A percentile compares a stretch with the other conserved stretches of the same genome.
Conservation (phyloP, 176 grass and related monocot genomes). For the Neostapfia colusana region DNA sequence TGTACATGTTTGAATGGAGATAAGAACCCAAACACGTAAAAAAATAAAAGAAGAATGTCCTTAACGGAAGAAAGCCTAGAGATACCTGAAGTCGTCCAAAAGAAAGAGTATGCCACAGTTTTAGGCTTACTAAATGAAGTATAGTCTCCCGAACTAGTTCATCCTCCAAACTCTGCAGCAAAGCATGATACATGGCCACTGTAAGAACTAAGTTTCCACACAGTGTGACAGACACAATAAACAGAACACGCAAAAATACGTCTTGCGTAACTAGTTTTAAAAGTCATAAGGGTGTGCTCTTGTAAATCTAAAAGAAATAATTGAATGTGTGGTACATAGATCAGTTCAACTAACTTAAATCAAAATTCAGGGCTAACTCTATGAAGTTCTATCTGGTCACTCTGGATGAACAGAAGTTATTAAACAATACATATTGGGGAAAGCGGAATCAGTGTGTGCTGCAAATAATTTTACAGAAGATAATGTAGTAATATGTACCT, state of each 20-base stretch:
- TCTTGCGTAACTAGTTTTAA: background rate
- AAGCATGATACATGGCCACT: slow-evolving; percentile 23
- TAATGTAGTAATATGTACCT: slow-evolving; percentile 50
- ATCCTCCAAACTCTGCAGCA: slow-evolving; percentile 85
- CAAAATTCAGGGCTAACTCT: slow-evolving; percentile 1
- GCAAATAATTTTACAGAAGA: background rate
- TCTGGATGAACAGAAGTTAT: background rate
- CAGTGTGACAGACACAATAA: background rate
- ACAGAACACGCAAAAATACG: background rate
- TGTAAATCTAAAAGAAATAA: background rate
- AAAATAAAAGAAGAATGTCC: slow-evolving; percentile 11
- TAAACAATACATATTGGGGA: background rate
- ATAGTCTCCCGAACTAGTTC: slow-evolving; percentile 88
- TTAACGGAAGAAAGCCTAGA: background rate
- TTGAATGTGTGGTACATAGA: background rate
- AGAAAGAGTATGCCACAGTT: slow-evolving; percentile 85
- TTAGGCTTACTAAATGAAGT: slow-evolving; percentile 87
- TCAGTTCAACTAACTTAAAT: slow-evolving; percentile 18
- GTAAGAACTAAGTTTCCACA: slow-evolving; percentile 12
- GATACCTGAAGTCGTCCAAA: slow-evolving; percentile 78
- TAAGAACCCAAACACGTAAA: slow-evolving; percentile 38
- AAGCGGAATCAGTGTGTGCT: slow-evolving; percentile 10
- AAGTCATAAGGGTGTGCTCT: background rate
- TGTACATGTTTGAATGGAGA: slow-evolving; percentile 47
- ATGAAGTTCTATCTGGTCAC: slow-evolving; percentile 7